Percentiles rank a stretch among this genome's conserved stretches.
Evolutionary conservation across 2,329 filamentous ascomycete genomes (phyloP).

Genomic region (Leptographium flavum): DNA sequence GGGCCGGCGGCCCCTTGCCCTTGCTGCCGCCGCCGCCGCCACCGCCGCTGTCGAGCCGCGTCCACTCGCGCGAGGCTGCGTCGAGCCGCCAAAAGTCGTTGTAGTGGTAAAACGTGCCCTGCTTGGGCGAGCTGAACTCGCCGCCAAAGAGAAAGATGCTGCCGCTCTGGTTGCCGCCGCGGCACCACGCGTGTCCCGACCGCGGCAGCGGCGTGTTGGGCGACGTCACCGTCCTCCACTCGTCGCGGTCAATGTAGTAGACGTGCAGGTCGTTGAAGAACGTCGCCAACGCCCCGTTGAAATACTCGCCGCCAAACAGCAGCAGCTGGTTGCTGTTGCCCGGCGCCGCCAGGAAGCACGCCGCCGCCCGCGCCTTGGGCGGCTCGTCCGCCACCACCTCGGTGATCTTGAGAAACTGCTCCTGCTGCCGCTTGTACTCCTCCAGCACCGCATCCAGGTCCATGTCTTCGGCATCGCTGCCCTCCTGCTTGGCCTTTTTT

Average conservation of each 20-base stretch:
- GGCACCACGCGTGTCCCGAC: slow-evolving; percentile 88
- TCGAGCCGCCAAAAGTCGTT: slow-evolving; percentile 96
- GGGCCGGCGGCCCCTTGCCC: slow-evolving; percentile 66
- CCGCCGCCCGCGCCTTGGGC: slow-evolving; percentile 64
- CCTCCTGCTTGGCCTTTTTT: slow-evolving; percentile 56
- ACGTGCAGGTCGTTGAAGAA: slow-evolving; percentile 55
- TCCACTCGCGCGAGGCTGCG: slow-evolving; percentile 76
- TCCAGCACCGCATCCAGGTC: slow-evolving; percentile 89
- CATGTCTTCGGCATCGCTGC: slow-evolving; percentile 82
- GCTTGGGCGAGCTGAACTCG: slow-evolving; percentile 92
- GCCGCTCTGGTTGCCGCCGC: slow-evolving; percentile 66
- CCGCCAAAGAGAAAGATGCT: slow-evolving; percentile 88
- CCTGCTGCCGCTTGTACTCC: slow-evolving; percentile 84
- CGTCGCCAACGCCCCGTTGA: slow-evolving; percentile 74
- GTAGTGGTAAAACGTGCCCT: slow-evolving; percentile 98
- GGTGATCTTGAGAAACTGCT: slow-evolving; percentile 86
- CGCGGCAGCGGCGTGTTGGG: slow-evolving; percentile 85
- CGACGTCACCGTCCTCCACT: slow-evolving; percentile 82
- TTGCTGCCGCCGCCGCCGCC: slow-evolving; percentile 21
- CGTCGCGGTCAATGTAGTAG: slow-evolving; percentile 67
- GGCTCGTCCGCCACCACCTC: slow-evolving; percentile 58
- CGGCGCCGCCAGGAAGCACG: slow-evolving; percentile 73
- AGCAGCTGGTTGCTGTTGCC: slow-evolving; percentile 78
- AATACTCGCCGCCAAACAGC: slow-evolving; percentile 90
- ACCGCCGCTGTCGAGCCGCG: slow-evolving; percentile 54